Evolutionary conservation across 176 grass and related monocot species (phyloP).

Genomic region (Oryza brachyantha): DNA sequence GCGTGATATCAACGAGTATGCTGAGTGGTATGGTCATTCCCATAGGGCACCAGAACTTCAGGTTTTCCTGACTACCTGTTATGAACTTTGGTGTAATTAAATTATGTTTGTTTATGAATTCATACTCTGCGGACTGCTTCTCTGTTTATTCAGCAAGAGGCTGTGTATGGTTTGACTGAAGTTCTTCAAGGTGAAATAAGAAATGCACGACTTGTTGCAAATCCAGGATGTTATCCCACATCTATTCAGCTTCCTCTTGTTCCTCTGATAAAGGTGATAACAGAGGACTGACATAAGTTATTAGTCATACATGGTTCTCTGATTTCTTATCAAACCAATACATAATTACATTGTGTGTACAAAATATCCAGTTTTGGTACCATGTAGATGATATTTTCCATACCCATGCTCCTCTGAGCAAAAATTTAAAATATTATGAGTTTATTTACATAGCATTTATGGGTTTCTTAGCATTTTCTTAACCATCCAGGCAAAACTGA

Average conservation of each 20-base stretch:
- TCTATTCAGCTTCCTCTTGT: conserved; percentile 95
- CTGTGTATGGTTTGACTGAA: conserved; percentile 93
- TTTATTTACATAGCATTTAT: not conserved
- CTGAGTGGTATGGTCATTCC: conserved; percentile 89
- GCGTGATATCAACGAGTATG: conserved; percentile 71
- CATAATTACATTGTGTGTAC: not conserved
- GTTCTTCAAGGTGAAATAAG: conserved; percentile 66
- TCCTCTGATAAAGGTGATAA: conserved; percentile 75
- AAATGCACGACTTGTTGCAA: conserved; percentile 81
- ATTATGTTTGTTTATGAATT: conserved; percentile 29
- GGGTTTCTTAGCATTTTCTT: conserved; percentile 32
- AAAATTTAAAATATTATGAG: not conserved
- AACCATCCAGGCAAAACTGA: conserved; percentile 55
- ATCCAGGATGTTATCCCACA: conserved; percentile 96
- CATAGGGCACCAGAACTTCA: conserved; percentile 93
- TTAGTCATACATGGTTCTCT: not conserved
- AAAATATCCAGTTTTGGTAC: not conserved
- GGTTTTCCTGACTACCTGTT: conserved; percentile 32
- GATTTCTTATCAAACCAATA: not conserved
- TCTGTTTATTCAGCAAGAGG: conserved; percentile 59
- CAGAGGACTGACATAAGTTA: not conserved
- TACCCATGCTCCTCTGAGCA: not conserved
- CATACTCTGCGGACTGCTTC: not conserved
- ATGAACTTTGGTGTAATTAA: not conserved
- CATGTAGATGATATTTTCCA: not conserved